Conservation (phyloP, 1,139 yeast species). For the Sugiyamaella novakii region DNA sequence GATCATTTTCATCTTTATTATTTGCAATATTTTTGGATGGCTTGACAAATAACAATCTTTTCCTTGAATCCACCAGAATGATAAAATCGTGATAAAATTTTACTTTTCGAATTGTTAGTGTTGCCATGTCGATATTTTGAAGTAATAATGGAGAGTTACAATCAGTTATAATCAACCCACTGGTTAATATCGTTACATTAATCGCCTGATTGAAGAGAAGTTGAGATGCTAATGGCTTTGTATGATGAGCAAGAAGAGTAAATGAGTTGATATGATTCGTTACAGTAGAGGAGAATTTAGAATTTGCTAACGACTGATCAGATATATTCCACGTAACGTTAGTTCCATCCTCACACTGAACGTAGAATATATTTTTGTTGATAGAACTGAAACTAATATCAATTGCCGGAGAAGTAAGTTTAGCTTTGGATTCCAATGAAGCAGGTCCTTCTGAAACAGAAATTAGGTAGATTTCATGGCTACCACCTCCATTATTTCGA, state of each 20-base stretch:
- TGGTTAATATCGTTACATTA: constrained; percentile 20
- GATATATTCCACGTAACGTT: constrained; percentile 1
- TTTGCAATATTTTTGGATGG: background rate
- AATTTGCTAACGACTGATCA: background rate
- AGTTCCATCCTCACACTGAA: constrained; percentile 16
- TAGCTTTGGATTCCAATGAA: constrained; percentile 2
- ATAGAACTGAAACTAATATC: constrained; percentile 6
- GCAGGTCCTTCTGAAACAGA: background rate
- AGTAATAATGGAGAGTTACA: constrained; percentile 5
- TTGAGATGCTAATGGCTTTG: constrained; percentile 13
- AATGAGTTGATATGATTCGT: background rate
- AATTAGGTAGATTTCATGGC: constrained; percentile 7
- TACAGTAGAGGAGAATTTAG: constrained; percentile 4
- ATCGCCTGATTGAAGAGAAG: constrained; percentile 20
- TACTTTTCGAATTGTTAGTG: constrained; percentile 8
- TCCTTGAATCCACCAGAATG: constrained; percentile 11
- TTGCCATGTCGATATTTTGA: constrained; percentile 9
- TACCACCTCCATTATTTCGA: constrained; percentile 11
- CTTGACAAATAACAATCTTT: constrained; percentile 19
- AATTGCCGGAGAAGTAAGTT: constrained; percentile 11
- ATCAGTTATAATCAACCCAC: constrained; percentile 24
- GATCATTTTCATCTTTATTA: constrained; percentile 2
- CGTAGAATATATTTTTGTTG: background rate
- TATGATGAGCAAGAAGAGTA: background rate
- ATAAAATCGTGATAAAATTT: constrained; percentile 13